phyloP scores from a whole-genome alignment of 306 rosid genomes.

The Dalbergia oliveri region DNA sequence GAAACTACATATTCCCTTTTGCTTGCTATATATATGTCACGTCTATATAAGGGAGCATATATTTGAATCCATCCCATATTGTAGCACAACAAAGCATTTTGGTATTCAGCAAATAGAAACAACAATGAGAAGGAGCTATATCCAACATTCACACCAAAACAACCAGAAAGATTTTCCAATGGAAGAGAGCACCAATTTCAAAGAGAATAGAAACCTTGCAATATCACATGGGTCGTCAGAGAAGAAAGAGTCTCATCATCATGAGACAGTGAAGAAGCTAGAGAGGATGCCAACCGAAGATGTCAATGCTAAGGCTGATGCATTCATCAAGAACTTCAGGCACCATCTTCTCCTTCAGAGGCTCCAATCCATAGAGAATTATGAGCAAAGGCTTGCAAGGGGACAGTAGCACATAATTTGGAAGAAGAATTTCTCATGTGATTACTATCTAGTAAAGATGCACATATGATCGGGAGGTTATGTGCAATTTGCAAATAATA shows the following conservation, averaged over 20 bases:
- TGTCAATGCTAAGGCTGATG: conserved; percentile 79
- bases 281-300: conserved; percentile 73
- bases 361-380: conserved; percentile 85
- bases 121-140: conserved; percentile 48
- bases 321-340: conserved; percentile 89
- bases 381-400: conserved; percentile 63
- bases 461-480: no score
- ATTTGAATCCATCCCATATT: conserved; percentile 17
- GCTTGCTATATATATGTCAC: conserved; percentile 32
- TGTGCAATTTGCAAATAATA: no score
- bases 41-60: conserved; percentile 44
- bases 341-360: conserved; percentile 79
- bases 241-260: conserved; percentile 45
- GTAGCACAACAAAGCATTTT: conserved; percentile 15
- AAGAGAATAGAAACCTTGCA: conserved; percentile 42
- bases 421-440: no score
- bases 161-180: conserved; percentile 21
- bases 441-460: no score
- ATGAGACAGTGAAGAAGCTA: conserved; percentile 49
- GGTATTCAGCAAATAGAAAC: conserved; percentile 3
- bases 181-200: conserved; percentile 28
- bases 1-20: conserved; percentile 10
- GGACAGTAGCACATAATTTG: not conserved
- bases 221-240: conserved; percentile 8
- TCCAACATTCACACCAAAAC: conserved; percentile 26